Evolutionary conservation across 306 rosid genomes (phyloP).

Genomic region (Geum urbanum): DNA sequence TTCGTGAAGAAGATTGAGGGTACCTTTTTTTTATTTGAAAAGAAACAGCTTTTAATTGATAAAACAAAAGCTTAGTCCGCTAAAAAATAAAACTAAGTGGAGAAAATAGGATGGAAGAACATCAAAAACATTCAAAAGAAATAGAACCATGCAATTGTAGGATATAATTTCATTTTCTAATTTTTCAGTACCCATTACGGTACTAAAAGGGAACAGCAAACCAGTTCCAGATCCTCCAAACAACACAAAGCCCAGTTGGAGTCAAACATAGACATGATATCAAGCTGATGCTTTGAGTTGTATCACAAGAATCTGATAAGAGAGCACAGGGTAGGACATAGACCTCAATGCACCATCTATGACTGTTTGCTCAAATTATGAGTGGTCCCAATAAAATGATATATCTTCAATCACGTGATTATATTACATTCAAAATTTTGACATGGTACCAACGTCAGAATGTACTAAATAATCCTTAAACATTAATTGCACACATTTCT

Average conservation of each 20-base stretch:
- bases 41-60: no score
- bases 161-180: no score
- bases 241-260: not conserved
- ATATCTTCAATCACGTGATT: not conserved
- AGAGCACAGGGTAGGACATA: not conserved
- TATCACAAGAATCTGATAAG: not conserved
- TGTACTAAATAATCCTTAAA: not conserved
- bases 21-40: no score
- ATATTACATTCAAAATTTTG: not conserved
- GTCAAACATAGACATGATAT: not conserved
- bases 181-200: no score
- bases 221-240: not conserved
- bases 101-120: no score
- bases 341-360: not conserved
- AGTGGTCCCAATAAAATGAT: not conserved
- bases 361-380: not conserved
- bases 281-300: not conserved
- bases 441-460: not conserved
- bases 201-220: not conserved
- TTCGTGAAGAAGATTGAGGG: not conserved
- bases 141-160: not conserved
- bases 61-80: no score
- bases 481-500: slow-evolving; percentile 1
- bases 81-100: no score
- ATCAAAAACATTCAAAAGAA: no score